Conservation (phyloP, 345 rosid species). For the Dovyalis caffra region DNA sequence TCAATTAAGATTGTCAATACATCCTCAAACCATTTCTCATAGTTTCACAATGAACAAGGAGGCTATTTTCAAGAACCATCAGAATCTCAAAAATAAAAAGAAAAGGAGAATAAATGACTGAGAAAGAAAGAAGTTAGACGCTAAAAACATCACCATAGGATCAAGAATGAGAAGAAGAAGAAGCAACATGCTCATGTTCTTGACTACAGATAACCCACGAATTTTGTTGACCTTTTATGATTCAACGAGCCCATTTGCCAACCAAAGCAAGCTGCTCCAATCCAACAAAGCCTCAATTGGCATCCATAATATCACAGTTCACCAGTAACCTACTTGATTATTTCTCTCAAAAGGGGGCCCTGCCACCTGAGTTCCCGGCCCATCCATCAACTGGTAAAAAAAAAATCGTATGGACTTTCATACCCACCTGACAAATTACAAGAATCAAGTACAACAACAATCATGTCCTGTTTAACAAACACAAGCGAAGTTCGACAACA, state of each 20-base stretch:
- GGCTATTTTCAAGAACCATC: constrained; percentile 27
- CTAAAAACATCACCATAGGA: constrained; percentile 11
- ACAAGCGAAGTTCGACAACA: no score
- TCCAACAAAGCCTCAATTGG: constrained; percentile 1
- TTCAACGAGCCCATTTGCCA: background rate
- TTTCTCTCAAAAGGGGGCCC: constrained; percentile 58
- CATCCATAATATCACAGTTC: background rate
- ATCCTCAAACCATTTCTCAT: constrained; percentile 18
- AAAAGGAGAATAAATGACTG: background rate
- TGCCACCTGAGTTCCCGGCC: constrained; percentile 60
- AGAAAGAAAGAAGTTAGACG: background rate
- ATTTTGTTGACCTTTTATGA: constrained; percentile 26
- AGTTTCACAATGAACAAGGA: constrained; percentile 29
- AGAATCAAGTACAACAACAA: no score
- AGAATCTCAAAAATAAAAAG: background rate
- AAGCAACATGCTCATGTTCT: no score
- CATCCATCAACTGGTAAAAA: constrained; percentile 86
- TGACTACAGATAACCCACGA: constrained; percentile 16
- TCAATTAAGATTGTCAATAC: background rate
- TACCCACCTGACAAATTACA: no score
- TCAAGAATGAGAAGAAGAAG: constrained; percentile 6
- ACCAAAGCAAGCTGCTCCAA: background rate
- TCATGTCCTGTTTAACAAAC: no score
- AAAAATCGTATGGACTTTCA: no score
- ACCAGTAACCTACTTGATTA: background rate